Base-by-base conservation (phyloP, 192 early-diverging fungal species). In the Backusella australiensis region DNA sequence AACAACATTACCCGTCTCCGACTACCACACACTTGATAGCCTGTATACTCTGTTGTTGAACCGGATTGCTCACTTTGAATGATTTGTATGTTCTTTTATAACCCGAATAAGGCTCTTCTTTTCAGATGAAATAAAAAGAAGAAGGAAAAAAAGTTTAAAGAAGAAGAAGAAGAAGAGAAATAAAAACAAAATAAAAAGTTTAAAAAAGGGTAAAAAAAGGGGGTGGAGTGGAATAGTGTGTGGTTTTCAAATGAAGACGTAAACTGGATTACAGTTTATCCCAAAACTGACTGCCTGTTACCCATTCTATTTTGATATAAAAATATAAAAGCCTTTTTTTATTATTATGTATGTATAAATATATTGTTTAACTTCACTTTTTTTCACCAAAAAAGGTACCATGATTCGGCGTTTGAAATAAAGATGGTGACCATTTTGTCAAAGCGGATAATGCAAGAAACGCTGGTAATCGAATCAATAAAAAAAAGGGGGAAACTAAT, bases 21-120 rank as follows among this genome's bases (percentile, higher is more conserved):
- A 79, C 78, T 67, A 79, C 78, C 19, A 79, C 78, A 74, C 78
- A 79, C 66, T 79, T 79, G 23, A 79, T 75, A 67, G 78, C 78
- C 73, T 79, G 78, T 69, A 79, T 75, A 67, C 39, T 75, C 46
- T 72, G 73, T 71, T 71, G 69, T 7, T 35, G 68, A 3, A 15
- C 23, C 26, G 41, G 69, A 71, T 42, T 71, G 29, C 41, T 41
- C 69, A 71, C 36, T 41, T 71, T 59, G 23, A 26, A 59, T 59
- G 23, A 59, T 26, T 23, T 59, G 12, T 56, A 44, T 44, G 42
- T 19, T 44, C 42, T 12, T 56, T 56, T 56, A 56, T 21, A 21
- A 8, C 52, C 52, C 52, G 21, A 56, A 44, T 14, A 44, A 44
- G 42, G 42, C 15, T 17, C 42, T 44, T 44, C 42, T 44, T 44